Evolutionary conservation across 2,329 filamentous ascomycete species (phyloP).

Genomic region (Chlorencoelia australis): DNA sequence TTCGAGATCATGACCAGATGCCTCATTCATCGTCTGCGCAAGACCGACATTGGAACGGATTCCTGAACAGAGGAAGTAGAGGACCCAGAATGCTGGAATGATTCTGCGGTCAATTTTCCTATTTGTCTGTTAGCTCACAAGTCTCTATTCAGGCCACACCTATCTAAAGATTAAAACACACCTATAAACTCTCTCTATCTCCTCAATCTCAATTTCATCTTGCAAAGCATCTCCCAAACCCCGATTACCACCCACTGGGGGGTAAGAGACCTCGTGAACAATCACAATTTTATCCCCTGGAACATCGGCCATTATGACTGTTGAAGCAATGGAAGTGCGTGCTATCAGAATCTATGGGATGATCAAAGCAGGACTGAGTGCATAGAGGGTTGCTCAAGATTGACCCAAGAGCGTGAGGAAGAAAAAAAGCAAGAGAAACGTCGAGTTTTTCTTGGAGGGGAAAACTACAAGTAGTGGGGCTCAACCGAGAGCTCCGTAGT

Average conservation of each 20-base stretch:
- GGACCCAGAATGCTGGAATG: slow-evolving; percentile 68
- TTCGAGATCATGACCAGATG: slow-evolving; percentile 62
- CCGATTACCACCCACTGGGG: not conserved
- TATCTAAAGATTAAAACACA: slow-evolving; percentile 13
- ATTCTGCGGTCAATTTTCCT: slow-evolving; percentile 47
- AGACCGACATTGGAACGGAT: slow-evolving; percentile 88
- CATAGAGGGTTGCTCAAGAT: too few relatives aligned
- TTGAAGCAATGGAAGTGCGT: slow-evolving; percentile 25
- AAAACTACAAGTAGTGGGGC: too few relatives aligned
- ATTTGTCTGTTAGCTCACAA: slow-evolving; percentile 2
- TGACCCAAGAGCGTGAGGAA: too few relatives aligned
- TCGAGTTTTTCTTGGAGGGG: too few relatives aligned
- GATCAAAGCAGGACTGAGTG: too few relatives aligned
- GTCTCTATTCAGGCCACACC: not conserved
- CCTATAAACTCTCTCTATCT: slow-evolving; percentile 30
- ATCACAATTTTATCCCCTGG: slow-evolving; percentile 11
- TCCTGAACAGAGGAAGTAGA: slow-evolving; percentile 88
- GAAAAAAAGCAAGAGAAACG: too few relatives aligned
- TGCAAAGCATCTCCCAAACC: slow-evolving; percentile 7
- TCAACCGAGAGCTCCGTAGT: too few relatives aligned
- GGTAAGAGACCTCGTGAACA: slow-evolving; percentile 5
- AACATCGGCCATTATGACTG: slow-evolving; percentile 21
- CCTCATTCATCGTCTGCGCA: slow-evolving; percentile 84
- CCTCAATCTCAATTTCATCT: slow-evolving; percentile 20
- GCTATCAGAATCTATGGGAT: slow-evolving; percentile 18